These are phyloP conservation scores for Lyophyllum shimeji DNA, from an alignment of 768 basidiomycete species.

Conservation along the genomic window DNA sequence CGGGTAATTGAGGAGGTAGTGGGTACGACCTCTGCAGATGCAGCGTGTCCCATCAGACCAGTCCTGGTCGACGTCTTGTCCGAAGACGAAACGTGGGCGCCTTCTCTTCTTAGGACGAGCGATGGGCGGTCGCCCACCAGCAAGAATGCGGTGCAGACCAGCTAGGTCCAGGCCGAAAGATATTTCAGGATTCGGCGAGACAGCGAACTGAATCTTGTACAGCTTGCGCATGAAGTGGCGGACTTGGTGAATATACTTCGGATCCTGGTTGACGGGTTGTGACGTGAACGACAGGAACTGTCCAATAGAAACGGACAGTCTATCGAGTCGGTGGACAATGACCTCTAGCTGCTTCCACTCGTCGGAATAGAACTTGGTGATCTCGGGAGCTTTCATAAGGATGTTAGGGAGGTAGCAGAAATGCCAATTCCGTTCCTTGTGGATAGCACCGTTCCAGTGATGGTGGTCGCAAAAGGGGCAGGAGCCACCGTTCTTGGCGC, in stretches of 20 bases:
- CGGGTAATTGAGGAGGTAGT: constrained; percentile 59
- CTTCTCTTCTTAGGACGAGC: constrained; percentile 57
- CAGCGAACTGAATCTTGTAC: constrained; percentile 87
- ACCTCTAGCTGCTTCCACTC: constrained; percentile 80
- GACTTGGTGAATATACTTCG: constrained; percentile 77
- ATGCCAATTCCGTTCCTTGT: constrained; percentile 81
- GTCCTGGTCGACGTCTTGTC: constrained; percentile 73
- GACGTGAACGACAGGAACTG: constrained; percentile 78
- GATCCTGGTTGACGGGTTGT: constrained; percentile 67
- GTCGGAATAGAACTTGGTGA: constrained; percentile 76
- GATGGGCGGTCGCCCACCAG: constrained; percentile 57
- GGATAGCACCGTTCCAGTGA: constrained; percentile 86
- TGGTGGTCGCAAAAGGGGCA: constrained; percentile 92
- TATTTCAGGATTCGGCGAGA: constrained; percentile 76
- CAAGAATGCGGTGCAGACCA: constrained; percentile 78
- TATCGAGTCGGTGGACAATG: constrained; percentile 78
- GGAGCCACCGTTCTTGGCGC: constrained; percentile 86
- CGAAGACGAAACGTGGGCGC: constrained; percentile 64
- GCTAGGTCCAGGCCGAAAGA: constrained; percentile 84
- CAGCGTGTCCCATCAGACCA: constrained; percentile 78
- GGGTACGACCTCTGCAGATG: constrained; percentile 72
- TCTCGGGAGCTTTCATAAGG: constrained; percentile 70
- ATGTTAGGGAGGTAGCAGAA: constrained; percentile 78
- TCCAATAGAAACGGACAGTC: constrained; percentile 71
- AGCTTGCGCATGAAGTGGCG: constrained; percentile 91